phyloP scores from a whole-genome alignment of 495 filamentous ascomycete genomes.

The Podospora bellae-mahoneyi region DNA sequence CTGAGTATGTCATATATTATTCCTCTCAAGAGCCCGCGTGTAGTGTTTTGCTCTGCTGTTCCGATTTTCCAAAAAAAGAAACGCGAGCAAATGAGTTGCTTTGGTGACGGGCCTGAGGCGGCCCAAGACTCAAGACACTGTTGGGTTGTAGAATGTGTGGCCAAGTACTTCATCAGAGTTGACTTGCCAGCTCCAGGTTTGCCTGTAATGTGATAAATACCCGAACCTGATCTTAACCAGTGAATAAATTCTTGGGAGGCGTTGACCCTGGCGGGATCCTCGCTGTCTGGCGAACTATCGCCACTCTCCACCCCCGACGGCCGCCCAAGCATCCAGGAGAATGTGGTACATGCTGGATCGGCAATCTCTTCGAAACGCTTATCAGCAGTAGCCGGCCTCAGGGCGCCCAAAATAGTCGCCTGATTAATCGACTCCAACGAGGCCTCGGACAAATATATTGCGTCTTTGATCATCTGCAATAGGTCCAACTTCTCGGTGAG shows the following conservation, averaged over 20 bases:
- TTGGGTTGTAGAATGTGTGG: neutral
- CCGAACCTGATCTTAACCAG: neutral
- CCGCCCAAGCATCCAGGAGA: neutral
- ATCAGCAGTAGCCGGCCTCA: neutral
- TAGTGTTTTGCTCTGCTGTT: conserved; percentile 35
- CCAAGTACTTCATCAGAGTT: conserved; percentile 7
- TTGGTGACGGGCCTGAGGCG: neutral
- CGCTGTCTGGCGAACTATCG: too few species aligned
- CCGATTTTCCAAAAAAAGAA: conserved; percentile 51
- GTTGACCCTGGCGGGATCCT: neutral
- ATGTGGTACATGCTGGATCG: neutral
- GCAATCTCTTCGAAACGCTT: neutral
- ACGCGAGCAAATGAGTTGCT: conserved; percentile 30
- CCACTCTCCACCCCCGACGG: too few species aligned
- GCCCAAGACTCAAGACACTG: conserved; percentile 2
- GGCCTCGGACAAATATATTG: neutral
- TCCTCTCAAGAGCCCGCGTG: conserved; percentile 38
- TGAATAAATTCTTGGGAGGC: neutral
- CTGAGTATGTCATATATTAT: conserved; percentile 17
- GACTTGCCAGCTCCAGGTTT: conserved; percentile 9
- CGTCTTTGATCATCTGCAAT: neutral
- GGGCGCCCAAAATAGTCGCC: neutral
- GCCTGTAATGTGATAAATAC: conserved; percentile 4
- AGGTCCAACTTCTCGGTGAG: neutral
- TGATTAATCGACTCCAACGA: neutral